Evolutionary conservation across 768 basidiomycete species (phyloP), one percentile per base, ranked within the genome.

Genomic region (Tylopilus plumbeoviolaceoides): DNA sequence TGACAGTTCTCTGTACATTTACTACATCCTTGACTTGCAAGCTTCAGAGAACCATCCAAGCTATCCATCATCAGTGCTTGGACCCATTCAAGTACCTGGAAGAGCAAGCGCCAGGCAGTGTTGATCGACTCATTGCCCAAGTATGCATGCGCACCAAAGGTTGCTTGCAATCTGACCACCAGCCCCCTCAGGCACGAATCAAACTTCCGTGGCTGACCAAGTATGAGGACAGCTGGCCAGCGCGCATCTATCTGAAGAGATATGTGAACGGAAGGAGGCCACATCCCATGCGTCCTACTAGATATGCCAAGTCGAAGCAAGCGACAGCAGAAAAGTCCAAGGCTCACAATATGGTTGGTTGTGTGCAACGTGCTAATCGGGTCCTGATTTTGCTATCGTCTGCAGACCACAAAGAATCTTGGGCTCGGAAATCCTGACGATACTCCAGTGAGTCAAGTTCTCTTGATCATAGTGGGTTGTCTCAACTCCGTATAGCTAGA

Each of bases 151-250:
- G 9, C 12, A 6, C 30, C 42, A 23, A 5, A 6, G 20, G 30
- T 15, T 9, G 18, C 17, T 23, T 30, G 4, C 15, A 46, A 10
- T 17, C n/a, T 20, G 23, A 33, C 31, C 2, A 21, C n/a, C 9
- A 38, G 11, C 36, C 25, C 11, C 10, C 12, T 10, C 35, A 64
- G 63, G 59, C 53, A 7, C 17, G 14, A 7, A n/a, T 10, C 38
- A 30, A 8, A 2, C 57, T 59, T 25, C 55, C 63, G 2, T 65
- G 63, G 63, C 15, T 63, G 45, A n/a, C 20, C 10, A 50, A 51
- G 23, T 64, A 64, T 7, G 54, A 63, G 15, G 53, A 52, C 23
- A 6, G 31, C 14, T 63, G 63, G 63, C 60, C 55, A 2, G 63
- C 60, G 6, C 55, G 53, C 15, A 33, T 63, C 4, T 63, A 64